Evolutionary conservation across 75 land plant genomes (phyloP).

Genomic region (Chamaecyparis obtusa): DNA sequence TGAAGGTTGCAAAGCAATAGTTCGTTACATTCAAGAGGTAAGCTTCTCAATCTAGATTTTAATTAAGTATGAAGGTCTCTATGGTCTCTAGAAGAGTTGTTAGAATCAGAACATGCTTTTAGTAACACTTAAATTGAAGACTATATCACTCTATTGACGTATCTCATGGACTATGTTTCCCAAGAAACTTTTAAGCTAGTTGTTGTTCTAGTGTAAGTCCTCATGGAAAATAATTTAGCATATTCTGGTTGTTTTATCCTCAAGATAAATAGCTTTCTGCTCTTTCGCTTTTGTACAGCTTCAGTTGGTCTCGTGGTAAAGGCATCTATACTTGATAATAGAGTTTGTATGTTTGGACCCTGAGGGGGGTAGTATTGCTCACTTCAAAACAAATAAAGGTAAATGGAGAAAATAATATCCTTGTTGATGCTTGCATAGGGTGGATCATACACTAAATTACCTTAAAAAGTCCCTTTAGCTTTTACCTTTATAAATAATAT

Average conservation of each 20-base stretch:
- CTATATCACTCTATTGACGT: not conserved
- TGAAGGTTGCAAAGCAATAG: slow-evolving; percentile 91
- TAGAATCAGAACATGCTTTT: not conserved
- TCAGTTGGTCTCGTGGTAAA: too few species aligned
- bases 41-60: slow-evolving; percentile 9
- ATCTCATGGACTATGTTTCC: not conserved
- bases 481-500: not conserved
- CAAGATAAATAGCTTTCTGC: not conserved
- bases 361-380: too few species aligned
- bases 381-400: too few species aligned
- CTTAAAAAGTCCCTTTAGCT: not conserved
- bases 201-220: not conserved
- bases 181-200: not conserved
- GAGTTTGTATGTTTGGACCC: too few species aligned
- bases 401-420: too few species aligned
- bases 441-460: too few species aligned
- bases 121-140: not conserved
- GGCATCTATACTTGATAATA: too few species aligned
- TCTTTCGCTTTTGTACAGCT: too few species aligned
- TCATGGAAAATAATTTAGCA: not conserved
- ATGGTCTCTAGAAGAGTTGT: not conserved
- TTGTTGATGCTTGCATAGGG: too few species aligned
- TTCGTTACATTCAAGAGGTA: slow-evolving; percentile 82
- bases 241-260: not conserved
- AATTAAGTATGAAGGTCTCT: not conserved